Conservation (phyloP, 805 yeast species). For the Candida mattraensis region DNA sequence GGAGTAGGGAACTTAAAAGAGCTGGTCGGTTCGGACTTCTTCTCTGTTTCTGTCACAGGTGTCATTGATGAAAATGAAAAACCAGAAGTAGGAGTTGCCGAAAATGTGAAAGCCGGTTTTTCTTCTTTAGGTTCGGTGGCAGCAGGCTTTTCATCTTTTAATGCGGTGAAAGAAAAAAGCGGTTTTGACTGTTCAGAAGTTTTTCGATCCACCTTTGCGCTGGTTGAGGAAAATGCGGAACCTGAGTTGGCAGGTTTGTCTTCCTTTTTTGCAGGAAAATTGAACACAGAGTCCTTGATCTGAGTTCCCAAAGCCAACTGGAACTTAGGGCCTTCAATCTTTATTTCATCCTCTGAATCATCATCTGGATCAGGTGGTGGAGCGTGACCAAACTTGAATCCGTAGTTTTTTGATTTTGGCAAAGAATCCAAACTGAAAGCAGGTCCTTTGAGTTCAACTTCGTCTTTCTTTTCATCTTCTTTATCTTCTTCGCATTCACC, state of each 20-base stretch:
- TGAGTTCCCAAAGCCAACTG: constrained; percentile 41
- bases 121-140: constrained; percentile 5
- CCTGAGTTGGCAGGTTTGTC: constrained; percentile 9
- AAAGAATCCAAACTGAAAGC: constrained; percentile 48
- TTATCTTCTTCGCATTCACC: constrained; percentile 45
- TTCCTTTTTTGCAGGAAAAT: constrained; percentile 18
- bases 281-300: constrained; percentile 31
- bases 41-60: constrained; percentile 10
- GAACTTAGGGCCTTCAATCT: constrained; percentile 74
- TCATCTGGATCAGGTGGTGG: constrained; percentile 32
- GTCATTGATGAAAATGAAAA: constrained; percentile 16
- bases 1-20: constrained; percentile 15
- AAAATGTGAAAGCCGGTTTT: constrained; percentile 31
- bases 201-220: constrained; percentile 1
- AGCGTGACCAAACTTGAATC: constrained; percentile 44
- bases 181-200: background rate
- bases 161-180: constrained; percentile 11
- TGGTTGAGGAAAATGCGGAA: constrained; percentile 9
- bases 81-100: constrained; percentile 14
- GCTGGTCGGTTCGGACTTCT: constrained; percentile 8
- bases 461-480: constrained; percentile 2
- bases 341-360: constrained; percentile 62
- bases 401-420: constrained; percentile 51
- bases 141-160: constrained; percentile 6
- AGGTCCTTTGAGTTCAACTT: constrained; percentile 70